Evolutionary conservation across 208 protist genomes (phyloP).

Genomic region (Sergeia podlipaevii): DNA sequence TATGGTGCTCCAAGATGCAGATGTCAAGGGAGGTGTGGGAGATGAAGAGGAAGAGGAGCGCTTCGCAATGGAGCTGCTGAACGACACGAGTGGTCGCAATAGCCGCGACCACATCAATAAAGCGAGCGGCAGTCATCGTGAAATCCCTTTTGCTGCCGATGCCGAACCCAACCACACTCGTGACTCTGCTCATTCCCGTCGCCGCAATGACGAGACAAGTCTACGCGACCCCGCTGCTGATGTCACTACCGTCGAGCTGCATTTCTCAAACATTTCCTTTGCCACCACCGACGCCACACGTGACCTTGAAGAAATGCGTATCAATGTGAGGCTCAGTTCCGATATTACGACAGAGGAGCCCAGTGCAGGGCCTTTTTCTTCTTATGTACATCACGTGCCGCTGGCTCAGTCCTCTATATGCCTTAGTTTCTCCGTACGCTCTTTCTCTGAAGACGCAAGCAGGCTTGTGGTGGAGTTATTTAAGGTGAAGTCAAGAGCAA

Average conservation of each 20-base stretch:
- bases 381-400: constrained; percentile 80
- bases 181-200: neutral
- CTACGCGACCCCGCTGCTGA: neutral
- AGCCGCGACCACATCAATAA: neutral
- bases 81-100: constrained; percentile 17
- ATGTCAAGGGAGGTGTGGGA: too few relatives aligned
- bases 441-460: constrained; percentile 64
- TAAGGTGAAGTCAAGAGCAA: constrained; percentile 45
- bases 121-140: neutral
- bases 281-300: constrained; percentile 41
- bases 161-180: neutral
- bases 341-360: constrained; percentile 78
- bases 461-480: constrained; percentile 74
- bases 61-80: constrained; percentile 32
- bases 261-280: constrained; percentile 68
- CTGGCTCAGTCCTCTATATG: constrained; percentile 55
- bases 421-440: constrained; percentile 60
- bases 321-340: constrained; percentile 64
- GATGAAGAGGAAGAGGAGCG: constrained; percentile 45
- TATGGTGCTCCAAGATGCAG: constrained; percentile 30
- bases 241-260: constrained; percentile 41
- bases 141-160: too few relatives aligned
- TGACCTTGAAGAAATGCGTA: constrained; percentile 66
- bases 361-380: constrained; percentile 63
- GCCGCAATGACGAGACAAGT: neutral